phyloP scores from a whole-genome alignment of 2,329 filamentous ascomycete species.

The Mycogone perniciosa region DNA sequence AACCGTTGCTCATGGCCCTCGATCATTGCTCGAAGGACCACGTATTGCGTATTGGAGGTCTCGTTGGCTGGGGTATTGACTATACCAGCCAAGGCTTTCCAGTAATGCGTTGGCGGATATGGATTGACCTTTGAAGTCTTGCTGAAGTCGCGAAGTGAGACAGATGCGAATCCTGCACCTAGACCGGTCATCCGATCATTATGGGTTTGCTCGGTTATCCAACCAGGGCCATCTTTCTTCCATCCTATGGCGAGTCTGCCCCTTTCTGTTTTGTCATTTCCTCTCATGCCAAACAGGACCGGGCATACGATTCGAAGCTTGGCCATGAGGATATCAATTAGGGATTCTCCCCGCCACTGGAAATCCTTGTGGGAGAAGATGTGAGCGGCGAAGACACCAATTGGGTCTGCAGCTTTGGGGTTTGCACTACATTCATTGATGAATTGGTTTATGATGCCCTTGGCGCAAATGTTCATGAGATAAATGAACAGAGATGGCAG shows the following conservation, averaged over 20 bases:
- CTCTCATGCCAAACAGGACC: constrained; percentile 76
- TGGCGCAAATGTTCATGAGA: constrained; percentile 69
- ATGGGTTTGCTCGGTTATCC: constrained; percentile 65
- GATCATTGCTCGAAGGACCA: constrained; percentile 65
- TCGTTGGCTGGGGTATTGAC: constrained; percentile 64
- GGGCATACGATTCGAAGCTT: constrained; percentile 80
- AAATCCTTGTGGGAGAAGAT: constrained; percentile 67
- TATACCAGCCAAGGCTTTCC: constrained; percentile 69
- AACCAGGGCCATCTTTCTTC: constrained; percentile 55
- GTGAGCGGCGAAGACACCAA: constrained; percentile 70
- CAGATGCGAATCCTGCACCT: constrained; percentile 74
- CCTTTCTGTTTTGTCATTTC: constrained; percentile 63
- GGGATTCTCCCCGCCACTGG: constrained; percentile 57
- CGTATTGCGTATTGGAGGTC: constrained; percentile 66
- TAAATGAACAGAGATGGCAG: constrained; percentile 65
- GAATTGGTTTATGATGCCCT: constrained; percentile 65
- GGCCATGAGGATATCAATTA: constrained; percentile 78
- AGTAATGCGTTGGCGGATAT: constrained; percentile 75
- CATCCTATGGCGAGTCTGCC: constrained; percentile 68
- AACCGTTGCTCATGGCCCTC: constrained; percentile 69
- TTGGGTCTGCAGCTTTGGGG: constrained; percentile 63
- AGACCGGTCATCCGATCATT: constrained; percentile 77
- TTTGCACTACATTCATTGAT: constrained; percentile 59
- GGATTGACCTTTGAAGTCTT: constrained; percentile 63
- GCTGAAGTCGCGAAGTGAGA: constrained; percentile 77